These are phyloP conservation scores for Aspergillus felis DNA, from an alignment of 2,329 filamentous ascomycete species.

Conservation along the genomic window DNA sequence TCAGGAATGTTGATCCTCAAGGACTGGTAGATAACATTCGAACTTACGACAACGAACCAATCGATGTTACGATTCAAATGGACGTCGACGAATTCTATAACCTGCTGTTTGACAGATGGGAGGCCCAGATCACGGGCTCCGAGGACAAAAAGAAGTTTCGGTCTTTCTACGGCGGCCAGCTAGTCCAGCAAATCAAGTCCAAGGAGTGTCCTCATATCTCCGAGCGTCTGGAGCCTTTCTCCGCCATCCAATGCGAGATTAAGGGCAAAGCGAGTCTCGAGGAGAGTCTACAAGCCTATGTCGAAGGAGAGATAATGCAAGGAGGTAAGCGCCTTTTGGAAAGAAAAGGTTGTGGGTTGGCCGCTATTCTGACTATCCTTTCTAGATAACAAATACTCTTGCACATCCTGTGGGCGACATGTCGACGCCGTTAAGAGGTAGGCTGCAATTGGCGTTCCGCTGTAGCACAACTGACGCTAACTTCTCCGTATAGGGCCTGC, in stretches of 20 bases:
- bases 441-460: constrained; percentile 9
- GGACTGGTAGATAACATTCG: constrained; percentile 71
- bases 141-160: constrained; percentile 70
- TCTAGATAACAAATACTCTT: constrained; percentile 94
- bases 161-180: constrained; percentile 83
- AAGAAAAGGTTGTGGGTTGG: not conserved
- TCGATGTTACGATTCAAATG: constrained; percentile 90
- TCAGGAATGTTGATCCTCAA: constrained; percentile 68
- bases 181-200: constrained; percentile 92
- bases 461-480: constrained; percentile 11
- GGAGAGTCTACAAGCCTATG: constrained; percentile 90
- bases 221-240: constrained; percentile 83
- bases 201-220: constrained; percentile 94
- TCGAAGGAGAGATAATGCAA: constrained; percentile 94
- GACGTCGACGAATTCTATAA: constrained; percentile 98
- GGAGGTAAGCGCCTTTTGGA: constrained; percentile 54
- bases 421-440: constrained; percentile 90
- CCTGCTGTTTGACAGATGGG: constrained; percentile 85
- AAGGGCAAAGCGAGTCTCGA: constrained; percentile 81
- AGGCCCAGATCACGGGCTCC: constrained; percentile 67
- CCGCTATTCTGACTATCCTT: constrained; percentile 16
- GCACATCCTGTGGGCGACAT: constrained; percentile 79
- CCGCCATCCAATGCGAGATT: constrained; percentile 92
- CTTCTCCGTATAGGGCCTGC: constrained; percentile 61
- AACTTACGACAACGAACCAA: constrained; percentile 75